Conservation (phyloP, 371 early-diverging fungal species). For the Mucor velutinosus region DNA sequence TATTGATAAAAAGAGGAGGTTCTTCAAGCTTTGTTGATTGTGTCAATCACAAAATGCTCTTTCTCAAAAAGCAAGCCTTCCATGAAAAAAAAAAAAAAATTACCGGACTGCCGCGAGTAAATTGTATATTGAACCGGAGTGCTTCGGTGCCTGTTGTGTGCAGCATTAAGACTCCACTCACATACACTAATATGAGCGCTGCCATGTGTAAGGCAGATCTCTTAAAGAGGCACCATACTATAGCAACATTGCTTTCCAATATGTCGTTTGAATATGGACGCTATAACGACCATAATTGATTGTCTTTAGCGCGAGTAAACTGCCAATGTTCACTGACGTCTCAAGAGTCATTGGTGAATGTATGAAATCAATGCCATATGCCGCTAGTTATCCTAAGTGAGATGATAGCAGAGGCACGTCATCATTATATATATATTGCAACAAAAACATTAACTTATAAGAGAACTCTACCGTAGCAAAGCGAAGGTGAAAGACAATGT, state of each 20-base stretch:
- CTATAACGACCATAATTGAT: background rate
- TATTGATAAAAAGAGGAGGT: slow-evolving; percentile 25
- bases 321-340: background rate
- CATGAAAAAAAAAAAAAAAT: slow-evolving; percentile 4
- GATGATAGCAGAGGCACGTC: no score
- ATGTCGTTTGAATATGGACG: background rate
- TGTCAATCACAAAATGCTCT: slow-evolving; percentile 10
- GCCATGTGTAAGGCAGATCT: background rate
- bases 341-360: no score
- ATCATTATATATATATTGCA: no score
- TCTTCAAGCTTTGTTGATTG: slow-evolving; percentile 8
- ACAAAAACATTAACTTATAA: no score
- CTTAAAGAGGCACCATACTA: background rate
- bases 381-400: no score
- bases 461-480: no score
- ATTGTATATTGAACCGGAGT: background rate
- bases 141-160: background rate
- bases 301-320: background rate
- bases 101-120: slow-evolving; percentile 3
- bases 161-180: background rate
- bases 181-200: background rate
- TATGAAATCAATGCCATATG: no score
- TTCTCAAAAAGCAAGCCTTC: background rate
- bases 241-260: background rate
- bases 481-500: no score